Evolutionary conservation across 495 filamentous ascomycete species (phyloP), one percentile per base, ranked within the genome.

Genomic region (Aspergillus steynii): DNA sequence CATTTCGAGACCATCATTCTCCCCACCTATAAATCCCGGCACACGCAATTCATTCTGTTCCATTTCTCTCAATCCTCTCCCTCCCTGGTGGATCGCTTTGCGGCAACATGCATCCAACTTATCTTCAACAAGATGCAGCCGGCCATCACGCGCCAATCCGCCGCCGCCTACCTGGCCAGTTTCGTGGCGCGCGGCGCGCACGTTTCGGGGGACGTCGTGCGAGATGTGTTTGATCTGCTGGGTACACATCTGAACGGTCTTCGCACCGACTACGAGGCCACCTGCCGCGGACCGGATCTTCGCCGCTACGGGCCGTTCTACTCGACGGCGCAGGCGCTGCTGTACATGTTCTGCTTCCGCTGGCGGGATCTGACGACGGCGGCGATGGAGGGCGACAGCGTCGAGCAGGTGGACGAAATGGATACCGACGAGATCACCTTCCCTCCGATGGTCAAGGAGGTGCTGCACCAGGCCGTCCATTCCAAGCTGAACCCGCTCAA

Each of bases 291-390:
- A 1, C 93, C 95, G 0, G 92, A 98, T 73, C 85, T 94, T 29
- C 85, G 87, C 49, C 86, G 87, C 34, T 97, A 93, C 69, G 83
- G 84, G 20, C 83, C 90, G 6, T 97, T 96, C 74, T 98, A 99
- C 75, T 86, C 88, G 5, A 86, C 91, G 49, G 85, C 87, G n/a
- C 94, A 98, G 72, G 93, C 94, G 5, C 68, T 93, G 4, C 80
- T 92, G 34, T 96, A 97, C 77, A 96, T 98, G 54, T 99, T 97
- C 81, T 99, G 95, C 80, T 99, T 97, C 81, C 88, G 96, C 46
- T 98, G 94, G 94, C 87, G 90, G 45, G 94, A 97, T 60, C 78
- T 99, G 51, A 88, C 91, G 46, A 82, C 79, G 20, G 83, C 84
- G 4, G 75, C 79, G 5, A 69, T 68, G 9, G 79, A 83, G 20